A percentile compares a stretch with the other conserved stretches of the same genome.
These are phyloP conservation scores for Trametes cingulata DNA, from an alignment of 768 basidiomycete genomes.

Conservation along the genomic window DNA sequence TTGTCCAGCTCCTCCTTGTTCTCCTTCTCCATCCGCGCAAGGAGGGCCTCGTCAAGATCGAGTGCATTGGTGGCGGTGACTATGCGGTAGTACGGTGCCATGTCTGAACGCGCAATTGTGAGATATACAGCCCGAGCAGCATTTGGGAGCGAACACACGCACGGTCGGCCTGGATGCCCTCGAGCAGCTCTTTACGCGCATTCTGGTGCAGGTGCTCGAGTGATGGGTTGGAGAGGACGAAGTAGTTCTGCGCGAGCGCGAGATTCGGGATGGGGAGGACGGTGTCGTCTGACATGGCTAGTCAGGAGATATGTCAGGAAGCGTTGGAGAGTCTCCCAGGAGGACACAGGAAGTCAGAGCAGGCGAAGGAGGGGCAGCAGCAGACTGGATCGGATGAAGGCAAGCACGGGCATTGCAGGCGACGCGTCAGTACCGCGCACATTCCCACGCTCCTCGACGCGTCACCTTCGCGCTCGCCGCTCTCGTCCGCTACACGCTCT, in stretches of 20 bases:
- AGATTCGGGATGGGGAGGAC: constrained; percentile 89
- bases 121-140: neutral
- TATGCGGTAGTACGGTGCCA: constrained; percentile 79
- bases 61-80: constrained; percentile 55
- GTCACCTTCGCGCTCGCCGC: constrained; percentile 27
- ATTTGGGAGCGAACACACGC: constrained; percentile 33
- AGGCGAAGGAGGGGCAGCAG: neutral
- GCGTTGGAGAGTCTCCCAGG: neutral
- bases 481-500: neutral
- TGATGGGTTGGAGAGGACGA: constrained; percentile 63
- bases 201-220: constrained; percentile 65
- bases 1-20: constrained; percentile 73
- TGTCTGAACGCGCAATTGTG: constrained; percentile 52
- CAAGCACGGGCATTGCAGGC: constrained; percentile 14
- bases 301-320: neutral
- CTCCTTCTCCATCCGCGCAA: constrained; percentile 60
- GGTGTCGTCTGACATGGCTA: constrained; percentile 78
- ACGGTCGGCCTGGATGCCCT: constrained; percentile 82
- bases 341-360: neutral
- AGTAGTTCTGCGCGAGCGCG: constrained; percentile 75
- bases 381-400: too few relatives aligned
- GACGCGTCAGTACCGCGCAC: constrained; percentile 37
- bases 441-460: constrained; percentile 36
- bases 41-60: constrained; percentile 51
- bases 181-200: constrained; percentile 64